Evolutionary conservation across 2,329 filamentous ascomycete species (phyloP), one percentile per base, ranked within the genome.

Genomic region (Chaetomiaceae sp.): DNA sequence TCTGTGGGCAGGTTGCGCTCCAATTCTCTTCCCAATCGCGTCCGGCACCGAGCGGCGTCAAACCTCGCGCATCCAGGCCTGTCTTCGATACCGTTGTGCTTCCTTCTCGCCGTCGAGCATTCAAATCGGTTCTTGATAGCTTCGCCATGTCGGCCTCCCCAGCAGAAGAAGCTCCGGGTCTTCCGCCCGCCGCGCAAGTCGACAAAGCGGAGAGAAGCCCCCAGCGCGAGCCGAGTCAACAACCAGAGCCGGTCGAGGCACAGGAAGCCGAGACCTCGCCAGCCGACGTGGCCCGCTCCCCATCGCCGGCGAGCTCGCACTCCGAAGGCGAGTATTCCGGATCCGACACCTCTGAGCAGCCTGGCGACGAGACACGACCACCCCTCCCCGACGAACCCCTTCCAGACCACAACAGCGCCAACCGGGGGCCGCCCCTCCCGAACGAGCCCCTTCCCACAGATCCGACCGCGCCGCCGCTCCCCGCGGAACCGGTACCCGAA

Each of bases 401-500:
- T 41, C 51, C 54, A 17, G 47, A n/a, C 19, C 14, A 42, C 14
- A 30, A 44, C 37, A 41, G 44, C 33, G 38, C 13, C 6, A n/a
- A n/a, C n/a, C n/a, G n/a, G n/a, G n/a, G n/a, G n/a, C 59, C 57
- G 27, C 60, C 58, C 7, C 55, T 62, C 14, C 58, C 58, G 25
- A 55, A 56, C 50, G 58, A 62, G 23, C 57, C 58, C 25, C 42
- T 60, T 7, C 58, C 57, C 5, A 41, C 54, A 10, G 45, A 46
- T 10, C 38, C 42, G 39, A 34, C 41, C 13, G 58, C 60, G 3
- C 73, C 73, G 3, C 72, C 72, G 0, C 60, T 76, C 6, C 74
- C 73, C 2, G 60, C 65, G 40, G 73, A 75, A 51, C 67, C 70
- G 13, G 60, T 65, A 44, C 70, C 76, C 62, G 48, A 37, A 66